phyloP scores from a whole-genome alignment of 345 rosid genomes.

The Atalantia buxifolia region DNA sequence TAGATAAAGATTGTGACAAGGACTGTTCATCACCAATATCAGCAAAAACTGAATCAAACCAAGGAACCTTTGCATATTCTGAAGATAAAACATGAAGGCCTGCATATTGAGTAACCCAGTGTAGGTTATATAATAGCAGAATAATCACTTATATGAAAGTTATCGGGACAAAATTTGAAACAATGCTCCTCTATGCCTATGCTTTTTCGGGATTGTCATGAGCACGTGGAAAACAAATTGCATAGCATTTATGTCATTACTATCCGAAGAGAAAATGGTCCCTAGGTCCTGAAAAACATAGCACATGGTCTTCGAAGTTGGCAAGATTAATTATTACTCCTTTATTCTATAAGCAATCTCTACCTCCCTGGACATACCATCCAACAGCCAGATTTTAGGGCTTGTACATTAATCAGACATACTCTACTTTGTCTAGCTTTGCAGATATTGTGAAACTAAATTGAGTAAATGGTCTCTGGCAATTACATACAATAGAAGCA shows the following conservation, averaged over 20 bases:
- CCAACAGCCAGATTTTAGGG: not conserved
- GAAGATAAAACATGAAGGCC: constrained; percentile 82
- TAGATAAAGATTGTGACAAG: constrained; percentile 82
- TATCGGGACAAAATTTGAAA: not conserved
- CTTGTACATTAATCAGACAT: not conserved
- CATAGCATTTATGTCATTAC: not conserved
- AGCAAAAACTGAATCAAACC: constrained; percentile 92
- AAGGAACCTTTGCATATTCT: constrained; percentile 81
- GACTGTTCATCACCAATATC: constrained; percentile 98
- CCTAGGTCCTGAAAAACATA: not conserved
- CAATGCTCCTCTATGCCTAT: not conserved
- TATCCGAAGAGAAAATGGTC: not conserved
- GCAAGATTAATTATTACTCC: not conserved
- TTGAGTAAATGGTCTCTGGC: no score
- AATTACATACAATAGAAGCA: no score
- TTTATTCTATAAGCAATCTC: not conserved
- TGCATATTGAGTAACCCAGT: constrained; percentile 30
- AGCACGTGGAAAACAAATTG: not conserved
- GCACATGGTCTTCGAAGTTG: not conserved
- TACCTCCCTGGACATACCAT: not conserved
- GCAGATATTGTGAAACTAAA: not conserved
- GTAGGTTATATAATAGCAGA: not conserved
- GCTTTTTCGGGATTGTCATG: not conserved
- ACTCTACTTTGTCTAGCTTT: not conserved
- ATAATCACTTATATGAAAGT: not conserved